Evolutionary conservation across 169 alveolate species (phyloP).

Genomic region (Plasmodium reichenowi): DNA sequence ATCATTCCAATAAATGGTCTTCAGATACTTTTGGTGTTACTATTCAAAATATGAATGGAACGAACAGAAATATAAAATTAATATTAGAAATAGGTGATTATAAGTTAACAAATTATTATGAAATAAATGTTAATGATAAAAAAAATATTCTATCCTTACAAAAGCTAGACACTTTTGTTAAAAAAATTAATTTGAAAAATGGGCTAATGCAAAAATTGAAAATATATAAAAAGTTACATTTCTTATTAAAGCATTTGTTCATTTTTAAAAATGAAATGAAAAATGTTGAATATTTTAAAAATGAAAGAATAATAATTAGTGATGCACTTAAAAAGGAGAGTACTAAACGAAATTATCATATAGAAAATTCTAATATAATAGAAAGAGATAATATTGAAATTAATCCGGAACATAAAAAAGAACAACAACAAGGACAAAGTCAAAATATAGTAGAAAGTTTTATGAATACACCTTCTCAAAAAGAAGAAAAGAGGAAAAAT

Average conservation of each 20-base stretch:
- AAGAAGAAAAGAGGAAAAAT: neutral
- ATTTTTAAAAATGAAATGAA: conserved; percentile 23
- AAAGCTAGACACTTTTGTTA: conserved; percentile 50
- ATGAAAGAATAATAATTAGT: neutral
- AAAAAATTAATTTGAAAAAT: conserved; percentile 34
- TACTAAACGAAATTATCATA: neutral
- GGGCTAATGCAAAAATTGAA: conserved; percentile 22
- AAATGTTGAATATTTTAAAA: conserved; percentile 31
- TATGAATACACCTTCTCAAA: neutral
- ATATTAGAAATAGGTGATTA: conserved; percentile 52
- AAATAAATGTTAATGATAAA: conserved; percentile 22
- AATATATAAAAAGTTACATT: conserved; percentile 19
- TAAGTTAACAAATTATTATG: conserved; percentile 28
- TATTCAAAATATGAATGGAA: conserved; percentile 67
- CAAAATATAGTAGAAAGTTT: neutral
- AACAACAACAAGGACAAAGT: neutral
- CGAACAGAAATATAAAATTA: conserved; percentile 40
- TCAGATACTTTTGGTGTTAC: conserved; percentile 49
- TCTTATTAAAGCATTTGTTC: conserved; percentile 23
- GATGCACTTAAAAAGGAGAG: neutral
- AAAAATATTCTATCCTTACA: conserved; percentile 32
- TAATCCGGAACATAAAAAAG: neutral
- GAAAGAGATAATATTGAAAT: too few species aligned
- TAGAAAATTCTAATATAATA: neutral
- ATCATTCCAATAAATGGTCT: conserved; percentile 61